These are phyloP conservation scores for Penicillium sp. DNA, from an alignment of 2,329 filamentous ascomycete genomes.

Conservation along the genomic window DNA sequence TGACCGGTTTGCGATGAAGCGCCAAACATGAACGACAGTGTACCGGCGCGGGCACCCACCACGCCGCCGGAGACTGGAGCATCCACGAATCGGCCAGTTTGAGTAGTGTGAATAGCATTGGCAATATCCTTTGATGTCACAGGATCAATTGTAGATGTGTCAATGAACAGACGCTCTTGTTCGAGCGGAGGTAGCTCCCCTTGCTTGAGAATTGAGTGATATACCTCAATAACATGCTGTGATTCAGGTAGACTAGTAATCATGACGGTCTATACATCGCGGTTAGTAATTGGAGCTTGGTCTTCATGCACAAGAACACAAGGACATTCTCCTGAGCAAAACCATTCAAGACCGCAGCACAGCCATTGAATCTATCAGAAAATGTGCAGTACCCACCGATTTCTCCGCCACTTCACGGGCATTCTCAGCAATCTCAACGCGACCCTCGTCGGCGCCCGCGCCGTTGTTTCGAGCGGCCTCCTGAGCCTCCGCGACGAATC, in stretches of 20 bases:
- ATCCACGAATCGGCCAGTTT: conserved; percentile 80
- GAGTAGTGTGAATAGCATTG: conserved; percentile 65
- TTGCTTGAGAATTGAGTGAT: conserved; percentile 71
- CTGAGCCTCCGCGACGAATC: conserved; percentile 60
- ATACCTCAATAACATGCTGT: conserved; percentile 82
- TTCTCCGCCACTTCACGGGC: conserved; percentile 67
- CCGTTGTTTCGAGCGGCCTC: conserved; percentile 34
- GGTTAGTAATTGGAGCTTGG: not conserved
- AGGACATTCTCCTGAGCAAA: not conserved
- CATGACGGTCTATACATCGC: conserved; percentile 70
- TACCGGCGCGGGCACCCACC: conserved; percentile 83
- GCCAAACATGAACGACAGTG: conserved; percentile 95
- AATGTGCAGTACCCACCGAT: conserved; percentile 57
- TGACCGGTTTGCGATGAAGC: conserved; percentile 53
- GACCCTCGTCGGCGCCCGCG: conserved; percentile 42
- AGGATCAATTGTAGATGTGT: conserved; percentile 95
- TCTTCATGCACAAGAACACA: not conserved
- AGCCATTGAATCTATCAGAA: not conserved
- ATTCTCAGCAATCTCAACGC: conserved; percentile 60
- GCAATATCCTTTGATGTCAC: conserved; percentile 80
- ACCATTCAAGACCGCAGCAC: not conserved
- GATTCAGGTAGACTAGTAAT: conserved; percentile 90
- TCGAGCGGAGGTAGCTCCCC: conserved; percentile 54
- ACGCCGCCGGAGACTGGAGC: conserved; percentile 97
- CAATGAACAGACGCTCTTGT: conserved; percentile 79